Base-by-base conservation (phyloP, 169 alveolate species). In the Toxoplasma gondii region DNA sequence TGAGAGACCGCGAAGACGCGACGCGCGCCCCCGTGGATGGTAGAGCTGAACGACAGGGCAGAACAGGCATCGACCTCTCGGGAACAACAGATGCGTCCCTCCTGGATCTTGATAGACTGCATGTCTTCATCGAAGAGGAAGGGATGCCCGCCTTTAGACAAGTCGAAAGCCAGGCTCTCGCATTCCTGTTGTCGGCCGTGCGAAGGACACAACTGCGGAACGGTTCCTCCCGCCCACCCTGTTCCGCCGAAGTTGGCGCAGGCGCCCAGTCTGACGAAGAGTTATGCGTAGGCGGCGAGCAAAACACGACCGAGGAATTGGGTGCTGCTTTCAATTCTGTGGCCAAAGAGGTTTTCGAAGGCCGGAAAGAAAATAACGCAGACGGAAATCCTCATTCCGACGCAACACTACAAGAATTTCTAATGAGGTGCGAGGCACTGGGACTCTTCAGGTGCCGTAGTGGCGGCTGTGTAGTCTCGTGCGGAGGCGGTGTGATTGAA, bases 401-500 rank as follows among this genome's bases (percentile, higher is more conserved):
- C 74, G n/a, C 74, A 64, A 12, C 74, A 27, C 74, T 64, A 31
- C 34, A 64, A 1, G n/a, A 27, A 27, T 64, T 74, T 27, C 84
- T 34, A 22, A 22, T 22, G 45, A 10, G n/a, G 27, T 74, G 84
- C n/a, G 43, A n/a, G 27, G 84, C 84, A 22, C 44, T 12, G 84
- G 84, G 84, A 31, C 39, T 34, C 44, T 12, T 31, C 84, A n/a
- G 12, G 27, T 19, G 84, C 84, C 39, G 44, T n/a, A 36, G 43
- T 12, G 43, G 43, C 24, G 43, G 43, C 44, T 74, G 84, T n/a
- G 84, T 74, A 16, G n/a, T 74, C 17, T 31, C 84, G 27, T 74
- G 84, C 44, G 84, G 84, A 74, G 84, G 84, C 39, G 84, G 84
- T 34, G 43, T 74, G 27, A 19, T 74, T 12, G 84, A 74, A 36